These are phyloP conservation scores for Trypanosoma rangeli DNA, from an alignment of 208 protist species.

Conservation along the genomic window DNA sequence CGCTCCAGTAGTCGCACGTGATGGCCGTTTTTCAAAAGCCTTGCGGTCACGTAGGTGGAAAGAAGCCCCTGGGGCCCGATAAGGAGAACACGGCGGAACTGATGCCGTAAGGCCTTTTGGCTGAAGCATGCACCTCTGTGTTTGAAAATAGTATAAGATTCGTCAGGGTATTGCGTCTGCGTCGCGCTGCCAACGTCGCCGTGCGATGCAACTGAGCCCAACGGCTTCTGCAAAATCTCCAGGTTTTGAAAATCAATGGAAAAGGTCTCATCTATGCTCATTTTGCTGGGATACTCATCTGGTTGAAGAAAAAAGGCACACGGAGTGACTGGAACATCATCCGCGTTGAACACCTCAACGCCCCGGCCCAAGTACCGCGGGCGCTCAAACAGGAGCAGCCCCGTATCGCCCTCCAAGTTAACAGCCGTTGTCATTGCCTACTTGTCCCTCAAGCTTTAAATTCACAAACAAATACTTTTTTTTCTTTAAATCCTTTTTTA, in stretches of 20 bases:
- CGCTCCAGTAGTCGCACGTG: slow-evolving; percentile 16
- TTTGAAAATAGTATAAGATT: background rate
- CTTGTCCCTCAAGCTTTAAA: background rate
- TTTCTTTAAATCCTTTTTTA: background rate
- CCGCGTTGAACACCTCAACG: slow-evolving; percentile 24
- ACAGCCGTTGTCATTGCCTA: background rate
- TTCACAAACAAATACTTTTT: background rate
- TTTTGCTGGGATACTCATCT: slow-evolving; percentile 22
- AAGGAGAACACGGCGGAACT: slow-evolving; percentile 20
- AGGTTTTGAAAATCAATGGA: background rate
- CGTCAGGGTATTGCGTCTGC: background rate
- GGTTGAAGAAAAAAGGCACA: slow-evolving; percentile 11
- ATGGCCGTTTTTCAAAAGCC: slow-evolving; percentile 12
- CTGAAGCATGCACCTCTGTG: background rate
- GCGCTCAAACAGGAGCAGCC: slow-evolving; percentile 19
- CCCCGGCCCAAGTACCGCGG: slow-evolving; percentile 18
- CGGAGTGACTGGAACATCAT: slow-evolving; percentile 23
- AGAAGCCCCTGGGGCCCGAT: slow-evolving; percentile 9
- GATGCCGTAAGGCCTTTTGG: background rate
- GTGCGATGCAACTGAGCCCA: slow-evolving; percentile 2
- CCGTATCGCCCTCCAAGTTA: background rate
- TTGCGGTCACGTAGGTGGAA: slow-evolving; percentile 2
- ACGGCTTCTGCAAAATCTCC: background rate
- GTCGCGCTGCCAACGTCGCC: background rate
- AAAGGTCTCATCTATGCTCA: slow-evolving; percentile 16